Evolutionary conservation across 352 stramenopile species (phyloP).

Genomic region (Phytophthora pistaciae): DNA sequence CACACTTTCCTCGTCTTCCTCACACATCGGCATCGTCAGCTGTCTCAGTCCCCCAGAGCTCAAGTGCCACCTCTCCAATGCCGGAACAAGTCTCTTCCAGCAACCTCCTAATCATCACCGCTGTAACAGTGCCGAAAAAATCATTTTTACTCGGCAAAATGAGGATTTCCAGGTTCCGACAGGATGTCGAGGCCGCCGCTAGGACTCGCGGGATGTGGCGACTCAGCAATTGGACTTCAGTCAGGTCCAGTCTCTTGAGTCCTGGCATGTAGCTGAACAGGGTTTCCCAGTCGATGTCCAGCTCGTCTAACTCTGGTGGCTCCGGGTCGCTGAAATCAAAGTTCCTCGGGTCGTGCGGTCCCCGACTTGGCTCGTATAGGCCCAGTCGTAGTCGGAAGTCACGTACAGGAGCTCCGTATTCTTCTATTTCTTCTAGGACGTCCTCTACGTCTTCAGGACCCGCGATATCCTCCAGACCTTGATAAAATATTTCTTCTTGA

Average conservation of each 20-base stretch:
- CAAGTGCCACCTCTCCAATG: not conserved
- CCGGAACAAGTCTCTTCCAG: not conserved
- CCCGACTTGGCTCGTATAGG: not conserved
- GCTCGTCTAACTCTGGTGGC: not conserved
- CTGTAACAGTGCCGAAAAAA: not conserved
- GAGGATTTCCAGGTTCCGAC: not conserved
- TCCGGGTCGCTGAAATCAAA: not conserved
- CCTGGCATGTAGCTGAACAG: conserved; percentile 1
- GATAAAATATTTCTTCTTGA: not conserved
- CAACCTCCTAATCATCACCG: not conserved
- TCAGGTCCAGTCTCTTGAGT: conserved; percentile 15
- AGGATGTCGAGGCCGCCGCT: not conserved
- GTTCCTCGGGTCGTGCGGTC: not conserved
- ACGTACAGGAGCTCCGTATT: not conserved
- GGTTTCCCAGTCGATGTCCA: conserved; percentile 2
- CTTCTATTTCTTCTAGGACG: not conserved
- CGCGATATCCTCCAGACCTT: not conserved
- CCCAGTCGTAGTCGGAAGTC: conserved; percentile 4
- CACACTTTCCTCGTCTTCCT: not conserved
- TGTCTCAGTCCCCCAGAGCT: not conserved
- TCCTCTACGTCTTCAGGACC: not conserved
- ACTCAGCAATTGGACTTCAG: conserved; percentile 1
- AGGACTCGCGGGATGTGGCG: not conserved
- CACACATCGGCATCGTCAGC: not conserved
- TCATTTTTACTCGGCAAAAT: conserved; percentile 1